Percentiles rank a stretch among this genome's conserved stretches.
phyloP scores from a whole-genome alignment of 140 eudicot genomes.

The Flaveria floridana region DNA sequence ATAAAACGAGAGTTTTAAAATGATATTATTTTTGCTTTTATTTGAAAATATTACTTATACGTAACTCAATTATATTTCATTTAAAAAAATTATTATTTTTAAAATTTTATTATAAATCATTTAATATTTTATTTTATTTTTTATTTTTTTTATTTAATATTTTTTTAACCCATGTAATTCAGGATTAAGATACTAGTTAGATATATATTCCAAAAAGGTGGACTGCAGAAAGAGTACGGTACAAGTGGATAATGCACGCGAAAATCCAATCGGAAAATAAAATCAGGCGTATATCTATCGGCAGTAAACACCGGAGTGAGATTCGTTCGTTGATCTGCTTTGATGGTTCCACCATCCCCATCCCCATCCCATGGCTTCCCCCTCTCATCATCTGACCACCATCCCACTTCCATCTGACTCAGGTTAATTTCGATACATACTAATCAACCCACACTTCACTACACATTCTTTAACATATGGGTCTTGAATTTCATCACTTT shows the following conservation, averaged over 20 bases:
- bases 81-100: too few relatives aligned
- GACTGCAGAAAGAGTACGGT: conserved; percentile 23
- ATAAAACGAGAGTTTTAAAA: too few relatives aligned
- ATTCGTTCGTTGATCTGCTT: conserved; percentile 13
- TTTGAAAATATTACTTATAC: too few relatives aligned
- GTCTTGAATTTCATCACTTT: conserved; percentile 2
- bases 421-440: conserved; percentile 24
- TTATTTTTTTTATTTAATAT: too few relatives aligned
- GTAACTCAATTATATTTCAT: too few relatives aligned
- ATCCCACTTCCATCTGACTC: conserved; percentile 55
- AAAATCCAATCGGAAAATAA: conserved; percentile 28
- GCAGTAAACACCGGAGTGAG: conserved; percentile 26
- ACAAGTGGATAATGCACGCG: conserved; percentile 26
- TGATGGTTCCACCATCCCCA: conserved; percentile 33
- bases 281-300: conserved; percentile 32
- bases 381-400: conserved; percentile 41
- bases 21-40: too few relatives aligned
- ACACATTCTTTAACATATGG: not conserved
- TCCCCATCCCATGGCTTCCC: conserved; percentile 46
- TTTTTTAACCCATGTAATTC: too few relatives aligned
- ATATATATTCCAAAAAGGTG: not conserved
- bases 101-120: too few relatives aligned
- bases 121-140: too few relatives aligned
- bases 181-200: too few relatives aligned
- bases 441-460: too few relatives aligned